These are phyloP conservation scores for Coemansia aciculifera DNA, from an alignment of 192 early-diverging fungal genomes.

Conservation along the genomic window DNA sequence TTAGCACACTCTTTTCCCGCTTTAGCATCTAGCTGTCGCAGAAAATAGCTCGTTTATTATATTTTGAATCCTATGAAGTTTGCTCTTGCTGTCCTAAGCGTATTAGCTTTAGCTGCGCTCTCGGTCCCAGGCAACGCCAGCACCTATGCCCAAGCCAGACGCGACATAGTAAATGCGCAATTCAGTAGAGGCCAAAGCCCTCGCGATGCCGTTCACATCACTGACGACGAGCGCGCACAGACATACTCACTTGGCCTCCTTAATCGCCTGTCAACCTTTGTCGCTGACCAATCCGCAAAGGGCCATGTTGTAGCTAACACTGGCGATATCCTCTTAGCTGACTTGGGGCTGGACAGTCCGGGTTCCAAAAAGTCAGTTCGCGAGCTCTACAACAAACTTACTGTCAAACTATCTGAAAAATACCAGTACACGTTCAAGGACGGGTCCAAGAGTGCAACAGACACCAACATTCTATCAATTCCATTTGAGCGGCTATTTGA, in stretches of 20 bases:
- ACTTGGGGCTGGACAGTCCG: constrained; percentile 17
- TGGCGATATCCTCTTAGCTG: constrained; percentile 18
- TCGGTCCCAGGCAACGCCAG: background rate
- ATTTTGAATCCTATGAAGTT: background rate
- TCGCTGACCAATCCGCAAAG: background rate
- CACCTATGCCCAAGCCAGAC: background rate
- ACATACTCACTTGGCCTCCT: constrained; percentile 19
- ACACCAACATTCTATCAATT: constrained; percentile 21
- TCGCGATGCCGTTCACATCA: background rate
- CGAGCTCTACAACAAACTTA: constrained; percentile 15
- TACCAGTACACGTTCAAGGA: constrained; percentile 12
- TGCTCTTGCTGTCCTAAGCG: background rate
- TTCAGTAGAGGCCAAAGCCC: background rate
- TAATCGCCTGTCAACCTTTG: constrained; percentile 13
- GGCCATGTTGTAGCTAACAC: background rate
- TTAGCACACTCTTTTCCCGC: background rate
- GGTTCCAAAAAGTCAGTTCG: constrained; percentile 17
- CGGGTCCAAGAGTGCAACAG: background rate
- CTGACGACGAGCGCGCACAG: constrained; percentile 11
- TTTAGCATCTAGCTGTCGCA: background rate
- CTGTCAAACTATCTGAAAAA: constrained; percentile 17
- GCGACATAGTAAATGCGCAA: background rate
- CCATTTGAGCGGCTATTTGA: constrained; percentile 39
- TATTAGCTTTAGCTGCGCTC: background rate
- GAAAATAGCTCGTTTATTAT: background rate